phyloP scores from a whole-genome alignment of 257 asterid species.

The Lavandula angustifolia region DNA sequence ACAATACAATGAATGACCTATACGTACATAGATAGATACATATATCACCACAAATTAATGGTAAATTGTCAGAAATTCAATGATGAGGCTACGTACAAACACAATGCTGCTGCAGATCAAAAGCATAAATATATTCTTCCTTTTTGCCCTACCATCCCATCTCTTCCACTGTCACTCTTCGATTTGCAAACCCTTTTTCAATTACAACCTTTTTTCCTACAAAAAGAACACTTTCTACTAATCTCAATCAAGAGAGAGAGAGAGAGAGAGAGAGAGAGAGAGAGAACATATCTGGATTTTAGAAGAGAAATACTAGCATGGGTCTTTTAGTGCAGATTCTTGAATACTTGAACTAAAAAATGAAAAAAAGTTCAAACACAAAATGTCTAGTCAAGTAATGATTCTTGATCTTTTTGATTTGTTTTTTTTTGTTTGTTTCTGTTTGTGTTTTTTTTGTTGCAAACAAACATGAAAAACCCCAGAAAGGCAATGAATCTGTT shows the following conservation, averaged over 20 bases:
- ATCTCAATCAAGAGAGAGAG: neutral
- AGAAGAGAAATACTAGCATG: too few relatives aligned
- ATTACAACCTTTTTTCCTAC: neutral
- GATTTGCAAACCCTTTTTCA: slow-evolving; percentile 1
- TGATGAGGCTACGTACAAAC: slow-evolving; percentile 36
- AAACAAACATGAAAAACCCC: neutral
- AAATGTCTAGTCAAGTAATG: neutral
- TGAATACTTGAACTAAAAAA: neutral
- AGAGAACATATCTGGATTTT: neutral
- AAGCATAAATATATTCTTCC: slow-evolving; percentile 15
- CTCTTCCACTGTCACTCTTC: neutral
- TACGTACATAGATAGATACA: too few relatives aligned
- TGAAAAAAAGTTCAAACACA: neutral
- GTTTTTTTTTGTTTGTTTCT: too few relatives aligned
- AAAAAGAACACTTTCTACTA: neutral
- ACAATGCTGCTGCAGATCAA: slow-evolving; percentile 11
- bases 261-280: neutral
- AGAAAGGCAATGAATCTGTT: slow-evolving; percentile 17
- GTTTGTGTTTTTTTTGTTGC: neutral
- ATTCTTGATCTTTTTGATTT: neutral
- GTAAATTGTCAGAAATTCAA: slow-evolving; percentile 34
- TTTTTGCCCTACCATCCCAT: slow-evolving; percentile 31
- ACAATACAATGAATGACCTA: neutral
- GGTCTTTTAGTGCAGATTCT: too few relatives aligned
- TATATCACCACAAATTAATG: slow-evolving; percentile 6